phyloP scores from a whole-genome alignment of 768 basidiomycete species.

The Fomitopsis pulvina region DNA sequence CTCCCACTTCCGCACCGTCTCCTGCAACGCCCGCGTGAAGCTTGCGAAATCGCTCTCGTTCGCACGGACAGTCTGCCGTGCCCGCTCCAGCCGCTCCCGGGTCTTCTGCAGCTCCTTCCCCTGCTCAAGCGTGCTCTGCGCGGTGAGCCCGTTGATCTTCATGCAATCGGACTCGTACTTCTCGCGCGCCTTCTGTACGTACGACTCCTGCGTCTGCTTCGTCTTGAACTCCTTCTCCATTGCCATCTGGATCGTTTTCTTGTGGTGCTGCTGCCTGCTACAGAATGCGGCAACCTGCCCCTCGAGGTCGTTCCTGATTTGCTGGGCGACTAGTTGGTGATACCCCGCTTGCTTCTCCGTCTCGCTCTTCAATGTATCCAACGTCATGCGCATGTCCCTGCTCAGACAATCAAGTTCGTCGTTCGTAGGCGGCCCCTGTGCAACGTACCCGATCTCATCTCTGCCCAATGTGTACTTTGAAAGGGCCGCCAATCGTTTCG shows the following conservation, averaged over 20 bases:
- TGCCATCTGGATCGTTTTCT: constrained; percentile 61
- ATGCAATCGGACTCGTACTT: constrained; percentile 92
- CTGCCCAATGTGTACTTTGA: constrained; percentile 70
- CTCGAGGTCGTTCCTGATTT: constrained; percentile 75
- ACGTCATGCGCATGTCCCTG: constrained; percentile 74
- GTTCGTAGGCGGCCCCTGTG: background rate
- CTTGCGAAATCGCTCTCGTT: constrained; percentile 94
- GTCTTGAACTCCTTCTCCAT: constrained; percentile 91
- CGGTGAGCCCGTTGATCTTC: constrained; percentile 89
- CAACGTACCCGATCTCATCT: constrained; percentile 88
- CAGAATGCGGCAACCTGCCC: constrained; percentile 52
- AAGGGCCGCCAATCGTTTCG: constrained; percentile 75
- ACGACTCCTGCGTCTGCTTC: constrained; percentile 80
- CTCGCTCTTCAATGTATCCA: constrained; percentile 77
- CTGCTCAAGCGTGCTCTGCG: constrained; percentile 85
- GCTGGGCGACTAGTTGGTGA: constrained; percentile 68
- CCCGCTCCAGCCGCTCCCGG: constrained; percentile 77
- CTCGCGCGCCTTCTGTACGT: constrained; percentile 85
- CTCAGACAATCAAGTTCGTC: background rate
- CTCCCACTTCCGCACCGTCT: constrained; percentile 85
- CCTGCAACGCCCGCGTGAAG: constrained; percentile 72
- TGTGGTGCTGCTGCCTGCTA: constrained; percentile 60
- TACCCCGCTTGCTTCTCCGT: constrained; percentile 75
- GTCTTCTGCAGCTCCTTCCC: constrained; percentile 93
- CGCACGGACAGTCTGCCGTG: constrained; percentile 80